Evolutionary conservation across 2,329 filamentous ascomycete genomes (phyloP), one percentile per base, ranked within the genome.

Genomic region (Didymella keratinophila): DNA sequence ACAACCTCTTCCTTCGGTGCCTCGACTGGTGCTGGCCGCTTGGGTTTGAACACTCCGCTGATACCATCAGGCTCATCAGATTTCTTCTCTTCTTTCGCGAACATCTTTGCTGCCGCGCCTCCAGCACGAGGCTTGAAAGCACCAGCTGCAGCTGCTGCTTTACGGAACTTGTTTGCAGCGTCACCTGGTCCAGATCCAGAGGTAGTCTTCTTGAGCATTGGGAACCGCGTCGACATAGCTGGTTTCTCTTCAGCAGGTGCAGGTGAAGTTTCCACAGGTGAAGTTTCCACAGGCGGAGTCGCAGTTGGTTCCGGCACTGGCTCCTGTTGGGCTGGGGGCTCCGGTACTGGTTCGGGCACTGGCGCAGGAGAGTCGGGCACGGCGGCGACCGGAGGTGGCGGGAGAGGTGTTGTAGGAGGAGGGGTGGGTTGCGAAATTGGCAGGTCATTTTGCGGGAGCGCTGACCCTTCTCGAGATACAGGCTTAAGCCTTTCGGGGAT

Each of bases 81-180:
- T n/a, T 78, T 76, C 56, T 84, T 86, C 62, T 87, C 84, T 18
- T 76, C 73, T 44, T 75, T 76, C 50, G 88, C 86, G 54, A 89
- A 83, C 52, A 96, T 80, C 50, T 90, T 89, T 61, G 96, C 92
- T 50, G 88, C 93, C 21, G 92, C 93, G 63, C 93, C 94, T 56
- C 94, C 94, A 32, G 89, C 88, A 57, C 94, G 87, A 20, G 94
- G 94, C 71, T 94, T 96, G 79, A 98, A 98, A 18, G 85, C 85
- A 54, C 79, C 84, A 11, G 88, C 89, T 45, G 65, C 67, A 71
- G 84, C 87, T 0, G 92, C 92, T 23, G 92, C 92, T 76, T 92
- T 96, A 78, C 91, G 90, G 61, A 97, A 86, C 6, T 86, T 84
- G 34, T 86, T 89, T 20, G 91, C 91, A 68, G 95, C 83, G 56